These are phyloP conservation scores for Aureobasidium sp. DNA, from an alignment of 2,329 filamentous ascomycete species.

Conservation along the genomic window DNA sequence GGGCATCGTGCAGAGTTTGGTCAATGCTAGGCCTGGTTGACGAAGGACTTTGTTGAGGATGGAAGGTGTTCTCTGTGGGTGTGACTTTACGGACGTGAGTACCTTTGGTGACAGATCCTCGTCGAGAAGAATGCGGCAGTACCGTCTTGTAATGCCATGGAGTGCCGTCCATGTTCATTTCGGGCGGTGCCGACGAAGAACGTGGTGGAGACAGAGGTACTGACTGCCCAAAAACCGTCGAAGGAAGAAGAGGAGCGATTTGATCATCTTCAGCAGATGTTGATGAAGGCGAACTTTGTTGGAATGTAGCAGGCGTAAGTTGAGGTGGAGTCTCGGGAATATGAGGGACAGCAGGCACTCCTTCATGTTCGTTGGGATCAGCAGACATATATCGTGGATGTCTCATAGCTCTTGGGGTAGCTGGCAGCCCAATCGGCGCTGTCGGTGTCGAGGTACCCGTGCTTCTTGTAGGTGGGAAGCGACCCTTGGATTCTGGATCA, in stretches of 20 bases:
- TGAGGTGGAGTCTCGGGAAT: slow-evolving; percentile 41
- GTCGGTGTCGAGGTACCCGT: slow-evolving; percentile 41
- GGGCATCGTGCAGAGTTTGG: slow-evolving; percentile 40
- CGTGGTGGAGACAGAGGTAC: slow-evolving; percentile 29
- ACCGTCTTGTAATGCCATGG: slow-evolving; percentile 28
- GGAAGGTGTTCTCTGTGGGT: slow-evolving; percentile 28
- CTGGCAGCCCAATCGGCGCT: slow-evolving; percentile 67
- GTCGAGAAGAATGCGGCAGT: slow-evolving; percentile 25
- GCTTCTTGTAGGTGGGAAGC: slow-evolving; percentile 25
- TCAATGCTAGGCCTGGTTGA: slow-evolving; percentile 46
- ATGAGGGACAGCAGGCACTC: slow-evolving; percentile 46
- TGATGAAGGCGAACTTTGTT: slow-evolving; percentile 29
- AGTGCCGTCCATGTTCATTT: slow-evolving; percentile 27
- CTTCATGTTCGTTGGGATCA: slow-evolving; percentile 43
- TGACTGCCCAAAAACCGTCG: slow-evolving; percentile 39
- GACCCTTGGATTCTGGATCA: slow-evolving; percentile 45
- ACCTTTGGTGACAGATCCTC: slow-evolving; percentile 29
- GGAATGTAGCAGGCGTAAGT: slow-evolving; percentile 26
- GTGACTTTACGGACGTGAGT: slow-evolving; percentile 37
- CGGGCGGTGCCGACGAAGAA: slow-evolving; percentile 41
- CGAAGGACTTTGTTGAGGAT: slow-evolving; percentile 24
- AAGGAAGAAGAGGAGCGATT: slow-evolving; percentile 39
- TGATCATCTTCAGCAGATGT: slow-evolving; percentile 30
- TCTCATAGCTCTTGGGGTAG: slow-evolving; percentile 85
- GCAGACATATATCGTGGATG: slow-evolving; percentile 61